These are phyloP conservation scores for Dothideomycetidae sp. DNA, from an alignment of 2,329 filamentous ascomycete genomes.

Conservation along the genomic window DNA sequence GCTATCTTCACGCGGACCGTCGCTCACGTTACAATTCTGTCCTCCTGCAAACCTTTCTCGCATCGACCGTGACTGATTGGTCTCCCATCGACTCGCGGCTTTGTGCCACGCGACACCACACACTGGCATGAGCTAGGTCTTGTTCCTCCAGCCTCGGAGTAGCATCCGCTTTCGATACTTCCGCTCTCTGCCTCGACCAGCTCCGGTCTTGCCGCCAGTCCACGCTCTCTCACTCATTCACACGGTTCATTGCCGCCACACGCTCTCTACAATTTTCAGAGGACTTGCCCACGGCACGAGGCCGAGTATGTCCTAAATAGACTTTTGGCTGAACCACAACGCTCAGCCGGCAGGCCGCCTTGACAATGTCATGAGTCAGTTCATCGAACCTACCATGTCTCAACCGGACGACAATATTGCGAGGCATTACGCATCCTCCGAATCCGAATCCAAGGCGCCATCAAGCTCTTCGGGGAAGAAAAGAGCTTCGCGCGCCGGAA, in stretches of 20 bases:
- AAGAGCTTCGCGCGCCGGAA: slow-evolving; percentile 39
- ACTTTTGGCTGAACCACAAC: background rate
- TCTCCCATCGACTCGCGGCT: no score
- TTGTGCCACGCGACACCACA: background rate
- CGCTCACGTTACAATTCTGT: no score
- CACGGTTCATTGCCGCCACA: background rate
- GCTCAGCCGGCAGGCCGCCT: background rate
- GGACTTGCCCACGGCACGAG: no score
- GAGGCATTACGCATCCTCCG: slow-evolving; percentile 11
- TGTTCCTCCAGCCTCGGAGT: background rate
- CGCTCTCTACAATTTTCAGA: background rate
- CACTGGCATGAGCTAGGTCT: background rate
- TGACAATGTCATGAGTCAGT: slow-evolving; percentile 12
- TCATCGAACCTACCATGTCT: slow-evolving; percentile 9
- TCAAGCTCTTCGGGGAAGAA: slow-evolving; percentile 23
- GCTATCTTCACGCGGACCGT: no score
- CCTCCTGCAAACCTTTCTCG: no score
- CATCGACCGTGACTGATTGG: no score
- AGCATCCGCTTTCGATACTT: background rate
- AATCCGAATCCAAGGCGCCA: slow-evolving; percentile 11
- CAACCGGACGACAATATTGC: slow-evolving; percentile 10
- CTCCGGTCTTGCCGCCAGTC: no score
- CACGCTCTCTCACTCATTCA: background rate
- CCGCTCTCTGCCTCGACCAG: no score
- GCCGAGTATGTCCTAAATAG: background rate